Percentiles rank a stretch among this genome's conserved stretches.
Conservation (phyloP, 768 basidiomycete species). For the Amanita molliuscula region DNA sequence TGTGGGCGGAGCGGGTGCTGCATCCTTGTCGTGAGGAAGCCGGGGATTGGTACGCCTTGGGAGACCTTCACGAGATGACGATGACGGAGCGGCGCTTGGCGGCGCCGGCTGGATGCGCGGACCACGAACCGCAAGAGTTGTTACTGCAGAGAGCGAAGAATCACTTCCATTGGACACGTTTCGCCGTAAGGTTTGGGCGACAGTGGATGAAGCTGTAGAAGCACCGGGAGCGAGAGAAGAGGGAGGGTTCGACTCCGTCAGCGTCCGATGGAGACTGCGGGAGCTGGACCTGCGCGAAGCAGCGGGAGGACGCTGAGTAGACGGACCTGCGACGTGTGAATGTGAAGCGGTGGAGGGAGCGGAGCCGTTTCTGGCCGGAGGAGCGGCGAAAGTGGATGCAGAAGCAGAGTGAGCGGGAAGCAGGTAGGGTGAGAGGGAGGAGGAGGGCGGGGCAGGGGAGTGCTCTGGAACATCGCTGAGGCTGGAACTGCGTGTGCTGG, state of each 20-base stretch:
- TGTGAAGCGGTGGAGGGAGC: not conserved
- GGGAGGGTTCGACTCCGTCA: not conserved
- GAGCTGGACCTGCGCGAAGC: slow-evolving; percentile 6
- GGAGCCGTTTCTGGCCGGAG: not conserved
- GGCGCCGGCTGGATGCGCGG: slow-evolving; percentile 1
- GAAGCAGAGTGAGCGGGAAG: slow-evolving; percentile 8
- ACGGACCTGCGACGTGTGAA: slow-evolving; percentile 2
- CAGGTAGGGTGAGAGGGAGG: slow-evolving; percentile 7
- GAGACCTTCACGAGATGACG: slow-evolving; percentile 9
- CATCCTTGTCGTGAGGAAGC: slow-evolving; percentile 52
- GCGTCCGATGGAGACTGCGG: slow-evolving; percentile 7
- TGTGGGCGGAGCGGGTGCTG: slow-evolving; percentile 53
- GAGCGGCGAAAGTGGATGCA: slow-evolving; percentile 5
- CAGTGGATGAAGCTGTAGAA: not conserved
- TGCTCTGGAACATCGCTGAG: slow-evolving; percentile 27
- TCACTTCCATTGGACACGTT: slow-evolving; percentile 8
- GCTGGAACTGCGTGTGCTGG: slow-evolving; percentile 13
- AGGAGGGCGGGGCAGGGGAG: slow-evolving; percentile 12
- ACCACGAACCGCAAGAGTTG: not conserved
- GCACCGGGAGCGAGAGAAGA: slow-evolving; percentile 5
- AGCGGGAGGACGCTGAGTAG: not conserved
- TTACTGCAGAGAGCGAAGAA: slow-evolving; percentile 6
- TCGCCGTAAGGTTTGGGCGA: slow-evolving; percentile 2
- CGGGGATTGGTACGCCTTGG: slow-evolving; percentile 41
- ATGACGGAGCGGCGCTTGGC: not conserved